Evolutionary conservation across 352 stramenopile genomes (phyloP).

Genomic region (Pythium biforme): DNA sequence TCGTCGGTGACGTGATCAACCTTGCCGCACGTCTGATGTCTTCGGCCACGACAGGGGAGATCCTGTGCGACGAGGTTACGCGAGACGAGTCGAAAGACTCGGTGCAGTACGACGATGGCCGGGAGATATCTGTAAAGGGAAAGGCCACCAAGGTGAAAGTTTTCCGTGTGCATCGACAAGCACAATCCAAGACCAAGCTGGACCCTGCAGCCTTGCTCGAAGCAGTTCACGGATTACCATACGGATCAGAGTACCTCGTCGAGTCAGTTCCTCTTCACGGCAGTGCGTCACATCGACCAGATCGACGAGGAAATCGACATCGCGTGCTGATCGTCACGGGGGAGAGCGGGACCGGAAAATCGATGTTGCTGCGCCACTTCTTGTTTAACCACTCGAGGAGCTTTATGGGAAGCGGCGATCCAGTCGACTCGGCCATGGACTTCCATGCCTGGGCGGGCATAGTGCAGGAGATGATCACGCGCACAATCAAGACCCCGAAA

Average conservation of each 20-base stretch:
- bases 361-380: slow-evolving; percentile 62
- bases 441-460: slow-evolving; percentile 64
- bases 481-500: slow-evolving; percentile 32
- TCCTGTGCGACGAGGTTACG: slow-evolving; percentile 76
- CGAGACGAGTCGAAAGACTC: slow-evolving; percentile 53
- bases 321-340: slow-evolving; percentile 57
- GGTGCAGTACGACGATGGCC: slow-evolving; percentile 45
- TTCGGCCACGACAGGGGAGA: slow-evolving; percentile 46
- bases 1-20: slow-evolving; percentile 86
- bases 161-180: slow-evolving; percentile 39
- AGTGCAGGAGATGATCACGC: slow-evolving; percentile 37
- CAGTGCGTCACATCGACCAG: slow-evolving; percentile 18
- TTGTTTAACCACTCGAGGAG: slow-evolving; percentile 45
- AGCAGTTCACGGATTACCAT: slow-evolving; percentile 37
- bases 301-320: slow-evolving; percentile 19
- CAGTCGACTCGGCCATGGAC: slow-evolving; percentile 52
- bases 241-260: slow-evolving; percentile 46
- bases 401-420: slow-evolving; percentile 56
- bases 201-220: slow-evolving; percentile 36
- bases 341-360: slow-evolving; percentile 63
- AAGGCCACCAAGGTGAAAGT: slow-evolving; percentile 50
- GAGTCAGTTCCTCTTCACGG: slow-evolving; percentile 51
- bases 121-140: slow-evolving; percentile 64
- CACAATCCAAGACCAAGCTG: slow-evolving; percentile 34
- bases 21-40: slow-evolving; percentile 78